Conservation (phyloP, 2,329 filamentous ascomycete genomes). For the Fusarium albidum region DNA sequence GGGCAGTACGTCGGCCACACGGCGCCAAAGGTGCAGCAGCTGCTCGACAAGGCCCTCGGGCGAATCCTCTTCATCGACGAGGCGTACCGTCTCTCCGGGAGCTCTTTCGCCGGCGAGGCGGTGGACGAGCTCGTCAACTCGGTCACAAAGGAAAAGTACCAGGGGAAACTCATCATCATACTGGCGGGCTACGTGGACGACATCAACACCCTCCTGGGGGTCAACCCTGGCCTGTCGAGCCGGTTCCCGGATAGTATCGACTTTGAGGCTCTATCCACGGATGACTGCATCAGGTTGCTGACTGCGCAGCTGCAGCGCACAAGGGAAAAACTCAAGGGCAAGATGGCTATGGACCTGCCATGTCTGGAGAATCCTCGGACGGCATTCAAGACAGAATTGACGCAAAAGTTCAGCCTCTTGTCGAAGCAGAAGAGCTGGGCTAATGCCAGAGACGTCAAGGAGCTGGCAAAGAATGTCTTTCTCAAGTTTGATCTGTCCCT, state of each 20-base stretch:
- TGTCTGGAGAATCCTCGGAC: constrained; percentile 35
- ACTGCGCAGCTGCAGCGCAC: constrained; percentile 48
- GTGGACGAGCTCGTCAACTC: constrained; percentile 62
- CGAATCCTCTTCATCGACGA: constrained; percentile 77
- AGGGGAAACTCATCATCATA: constrained; percentile 69
- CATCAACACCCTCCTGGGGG: constrained; percentile 68
- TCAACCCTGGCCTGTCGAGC: constrained; percentile 70
- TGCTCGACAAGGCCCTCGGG: constrained; percentile 69
- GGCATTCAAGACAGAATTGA: constrained; percentile 18
- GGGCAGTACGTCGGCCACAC: constrained; percentile 76
- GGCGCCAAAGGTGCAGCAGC: constrained; percentile 66
- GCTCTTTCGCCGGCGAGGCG: constrained; percentile 64
- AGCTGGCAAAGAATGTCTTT: constrained; percentile 61
- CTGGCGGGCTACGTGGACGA: constrained; percentile 74
- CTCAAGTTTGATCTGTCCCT: constrained; percentile 35
- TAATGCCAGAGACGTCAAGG: constrained; percentile 69
- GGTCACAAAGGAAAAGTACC: constrained; percentile 63
- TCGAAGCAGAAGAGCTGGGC: constrained; percentile 62
- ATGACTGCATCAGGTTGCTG: constrained; percentile 51
- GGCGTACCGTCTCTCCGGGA: constrained; percentile 66
- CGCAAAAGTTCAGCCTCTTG: constrained; percentile 50
- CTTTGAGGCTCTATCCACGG: constrained; percentile 57
- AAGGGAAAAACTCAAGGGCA: constrained; percentile 29
- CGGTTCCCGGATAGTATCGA: constrained; percentile 70
- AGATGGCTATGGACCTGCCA: constrained; percentile 34